phyloP scores from a whole-genome alignment of 2,329 filamentous ascomycete genomes.

The Paecilomyces sp. region DNA sequence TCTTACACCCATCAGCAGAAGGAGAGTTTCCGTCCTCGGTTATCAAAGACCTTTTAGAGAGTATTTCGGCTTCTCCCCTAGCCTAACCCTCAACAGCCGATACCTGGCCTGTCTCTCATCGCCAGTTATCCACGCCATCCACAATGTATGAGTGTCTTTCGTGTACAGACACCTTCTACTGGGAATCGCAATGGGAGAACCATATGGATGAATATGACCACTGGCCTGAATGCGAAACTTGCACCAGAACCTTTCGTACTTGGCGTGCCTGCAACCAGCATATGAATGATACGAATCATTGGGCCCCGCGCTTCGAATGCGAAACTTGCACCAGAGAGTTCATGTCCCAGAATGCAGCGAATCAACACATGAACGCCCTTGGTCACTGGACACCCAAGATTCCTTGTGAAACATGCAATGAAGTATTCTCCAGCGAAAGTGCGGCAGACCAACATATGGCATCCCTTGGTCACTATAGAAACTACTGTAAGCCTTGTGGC shows the following conservation, averaged over 20 bases:
- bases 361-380: slow-evolving; percentile 22
- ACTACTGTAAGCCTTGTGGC: slow-evolving; percentile 24
- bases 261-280: slow-evolving; percentile 11
- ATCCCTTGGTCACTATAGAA: slow-evolving; percentile 15
- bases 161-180: slow-evolving; percentile 8
- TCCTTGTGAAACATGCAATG: not conserved
- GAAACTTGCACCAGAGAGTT: slow-evolving; percentile 21
- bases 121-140: not conserved
- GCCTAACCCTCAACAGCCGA: not conserved
- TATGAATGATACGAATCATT: slow-evolving; percentile 15
- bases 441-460: not conserved
- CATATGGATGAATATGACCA: slow-evolving; percentile 17
- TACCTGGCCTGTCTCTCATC: not conserved
- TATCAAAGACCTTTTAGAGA: not conserved
- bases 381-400: not conserved
- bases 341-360: slow-evolving; percentile 11
- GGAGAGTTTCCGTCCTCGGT: no score
- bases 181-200: slow-evolving; percentile 2
- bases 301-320: slow-evolving; percentile 16
- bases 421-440: not conserved
- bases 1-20: no score
- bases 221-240: slow-evolving; percentile 19
- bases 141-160: slow-evolving; percentile 2
- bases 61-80: not conserved
- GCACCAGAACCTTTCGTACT: slow-evolving; percentile 8